Conservation (phyloP, 2,329 filamentous ascomycete genomes). For the Colletotrichum noveboracense region DNA sequence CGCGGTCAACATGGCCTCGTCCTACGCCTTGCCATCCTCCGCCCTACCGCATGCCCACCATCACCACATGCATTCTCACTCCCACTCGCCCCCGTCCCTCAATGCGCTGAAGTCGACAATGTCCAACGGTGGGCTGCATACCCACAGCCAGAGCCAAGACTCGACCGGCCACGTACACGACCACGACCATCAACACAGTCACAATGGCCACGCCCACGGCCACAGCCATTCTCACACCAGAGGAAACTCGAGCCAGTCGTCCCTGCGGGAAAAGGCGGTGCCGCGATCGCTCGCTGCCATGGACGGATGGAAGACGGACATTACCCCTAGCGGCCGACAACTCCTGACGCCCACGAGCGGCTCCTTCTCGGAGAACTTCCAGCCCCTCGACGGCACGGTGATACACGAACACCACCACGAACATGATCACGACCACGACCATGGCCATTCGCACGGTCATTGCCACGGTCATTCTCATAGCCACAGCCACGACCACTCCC, state of each 20-base stretch:
- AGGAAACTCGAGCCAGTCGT: constrained; percentile 9
- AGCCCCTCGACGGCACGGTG: constrained; percentile 12
- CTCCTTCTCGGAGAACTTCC: constrained; percentile 18
- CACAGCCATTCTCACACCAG: constrained; percentile 31
- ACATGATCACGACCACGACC: constrained; percentile 31
- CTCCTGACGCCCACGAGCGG: constrained; percentile 36
- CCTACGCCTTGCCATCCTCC: constrained; percentile 59
- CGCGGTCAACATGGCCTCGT: constrained; percentile 49
- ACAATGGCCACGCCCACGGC: constrained; percentile 30
- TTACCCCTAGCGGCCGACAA: constrained; percentile 44
- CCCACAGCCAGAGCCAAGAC: constrained; percentile 30
- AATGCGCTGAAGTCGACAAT: constrained; percentile 41
- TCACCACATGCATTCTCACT: constrained; percentile 44
- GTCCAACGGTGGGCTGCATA: constrained; percentile 28
- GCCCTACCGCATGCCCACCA: constrained; percentile 54
- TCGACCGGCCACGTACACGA: constrained; percentile 28
- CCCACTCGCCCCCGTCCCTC: constrained; percentile 43
- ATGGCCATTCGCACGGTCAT: constrained; percentile 28
- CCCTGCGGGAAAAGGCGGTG: constrained; percentile 32
- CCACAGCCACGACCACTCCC: constrained; percentile 30
- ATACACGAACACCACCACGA: constrained; percentile 24
- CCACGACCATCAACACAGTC: constrained; percentile 25
- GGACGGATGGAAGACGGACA: constrained; percentile 46
- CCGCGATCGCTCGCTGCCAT: constrained; percentile 37
- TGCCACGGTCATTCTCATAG: constrained; percentile 28